Evolutionary conservation across 805 yeast species (phyloP), one percentile per base, ranked within the genome.

Genomic region (Ogataea salicorniae): DNA sequence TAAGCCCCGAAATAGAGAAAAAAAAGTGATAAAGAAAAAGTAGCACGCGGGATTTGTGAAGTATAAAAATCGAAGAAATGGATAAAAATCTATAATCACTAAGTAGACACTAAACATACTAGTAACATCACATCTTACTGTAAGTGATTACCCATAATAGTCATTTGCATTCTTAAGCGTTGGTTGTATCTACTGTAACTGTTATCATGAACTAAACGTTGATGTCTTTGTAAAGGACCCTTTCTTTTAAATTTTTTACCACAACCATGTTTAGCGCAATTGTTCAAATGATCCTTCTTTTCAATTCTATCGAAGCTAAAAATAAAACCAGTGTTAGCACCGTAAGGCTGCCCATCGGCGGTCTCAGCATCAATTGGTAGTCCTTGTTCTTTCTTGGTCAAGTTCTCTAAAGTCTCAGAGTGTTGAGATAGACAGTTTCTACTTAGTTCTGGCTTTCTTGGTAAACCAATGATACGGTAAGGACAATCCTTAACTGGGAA

Each of bases 171-270:
- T 29, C 51, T 43, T 36, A 64, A 46, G 44, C 67, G 65, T 48
- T 58, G 63, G 51, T 73, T 71, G 54, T 70, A 67, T 38, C 77
- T 58, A 31, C 77, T 70, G 35, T 60, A 52, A 26, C 54, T 57
- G 58, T 72, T 73, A 46, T 70, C 71, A 56, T 80, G 84, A 14
- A 77, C 82, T 49, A 79, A 64, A 43, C 71, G 70, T 29, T 68
- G 68, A 55, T 81, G 87, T 52, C 85, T 69, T 39, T 68, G 71
- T 47, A 74, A 67, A 1, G 83, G 75, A 58, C 81, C 85, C 45
- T 71, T 72, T 43, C 85, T 64, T 50, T 73, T 72, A 55, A 80
- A 80, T 7, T 55, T 57, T 51, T 75, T 77, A 9, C 69, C 72
- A 54, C 86, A 81, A 23, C 61, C 56, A 18, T 49, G 56, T 39